phyloP scores from a whole-genome alignment of 2,329 filamentous ascomycete genomes.

The Phialemoniopsis sp. region DNA sequence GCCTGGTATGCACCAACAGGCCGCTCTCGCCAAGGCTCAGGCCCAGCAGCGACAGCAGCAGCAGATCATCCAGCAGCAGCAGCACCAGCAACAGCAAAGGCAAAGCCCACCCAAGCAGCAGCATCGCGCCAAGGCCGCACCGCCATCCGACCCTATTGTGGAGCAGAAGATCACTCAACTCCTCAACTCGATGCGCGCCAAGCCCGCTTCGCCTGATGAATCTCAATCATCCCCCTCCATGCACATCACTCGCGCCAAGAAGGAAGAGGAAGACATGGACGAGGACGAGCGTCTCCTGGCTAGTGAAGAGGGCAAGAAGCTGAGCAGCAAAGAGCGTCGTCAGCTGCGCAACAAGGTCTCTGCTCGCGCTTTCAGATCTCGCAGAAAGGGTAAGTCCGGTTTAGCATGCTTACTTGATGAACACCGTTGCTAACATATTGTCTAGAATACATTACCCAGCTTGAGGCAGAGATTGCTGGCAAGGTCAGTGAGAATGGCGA shows the following conservation, averaged over 20 bases:
- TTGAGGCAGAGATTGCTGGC: conserved; percentile 81
- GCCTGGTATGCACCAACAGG: conserved; percentile 91
- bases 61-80: conserved; percentile 55
- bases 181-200: conserved; percentile 86
- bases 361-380: conserved; percentile 93
- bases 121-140: conserved; percentile 44
- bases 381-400: conserved; percentile 79
- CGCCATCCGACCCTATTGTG: conserved; percentile 63
- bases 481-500: conserved; percentile 83
- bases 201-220: conserved; percentile 50
- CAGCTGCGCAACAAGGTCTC: conserved; percentile 99
- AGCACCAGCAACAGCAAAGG: conserved; percentile 40
- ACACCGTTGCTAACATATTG: conserved; percentile 40
- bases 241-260: conserved; percentile 68
- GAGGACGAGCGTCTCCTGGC: conserved; percentile 90
- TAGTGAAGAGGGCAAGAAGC: conserved; percentile 98
- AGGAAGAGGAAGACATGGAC: conserved; percentile 98
- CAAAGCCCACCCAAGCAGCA: conserved; percentile 29
- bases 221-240: conserved; percentile 49
- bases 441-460: conserved; percentile 91
- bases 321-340: conserved; percentile 95
- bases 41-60: conserved; percentile 66
- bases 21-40: conserved; percentile 70
- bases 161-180: conserved; percentile 94
- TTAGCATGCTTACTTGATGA: neutral